Conservation (phyloP, 2,329 filamentous ascomycete genomes). For the Ophiostoma pallidulum region DNA sequence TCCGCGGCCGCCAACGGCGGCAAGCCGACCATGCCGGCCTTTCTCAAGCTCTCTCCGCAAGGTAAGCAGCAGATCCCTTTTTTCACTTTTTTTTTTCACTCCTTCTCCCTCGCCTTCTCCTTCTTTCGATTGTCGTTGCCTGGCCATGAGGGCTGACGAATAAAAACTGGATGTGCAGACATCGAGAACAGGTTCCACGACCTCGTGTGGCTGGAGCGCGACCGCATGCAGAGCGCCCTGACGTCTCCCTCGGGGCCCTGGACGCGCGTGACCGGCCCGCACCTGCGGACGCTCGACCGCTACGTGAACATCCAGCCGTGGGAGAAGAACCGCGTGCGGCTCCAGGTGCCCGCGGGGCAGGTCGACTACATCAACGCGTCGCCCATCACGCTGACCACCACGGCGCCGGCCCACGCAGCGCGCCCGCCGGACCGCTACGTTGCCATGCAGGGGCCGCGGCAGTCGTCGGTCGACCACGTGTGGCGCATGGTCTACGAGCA, state of each 20-base stretch:
- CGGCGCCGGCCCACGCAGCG: conserved; percentile 20
- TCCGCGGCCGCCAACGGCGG: neutral
- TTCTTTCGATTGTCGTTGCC: too few relatives aligned
- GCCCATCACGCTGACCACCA: conserved; percentile 47
- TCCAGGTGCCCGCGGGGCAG: conserved; percentile 64
- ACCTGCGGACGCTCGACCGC: conserved; percentile 60
- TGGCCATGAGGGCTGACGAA: too few relatives aligned
- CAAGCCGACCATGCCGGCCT: conserved; percentile 23
- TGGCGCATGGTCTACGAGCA: conserved; percentile 96
- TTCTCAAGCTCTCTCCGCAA: conserved; percentile 22
- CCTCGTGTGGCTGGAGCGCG: conserved; percentile 43
- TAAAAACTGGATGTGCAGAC: conserved; percentile 27
- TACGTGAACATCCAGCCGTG: conserved; percentile 88
- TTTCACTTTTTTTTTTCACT: too few relatives aligned
- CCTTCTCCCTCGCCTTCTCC: too few relatives aligned
- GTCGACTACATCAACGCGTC: conserved; percentile 80
- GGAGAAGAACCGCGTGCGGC: conserved; percentile 72
- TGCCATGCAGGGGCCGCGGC: conserved; percentile 85
- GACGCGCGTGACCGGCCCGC: conserved; percentile 45
- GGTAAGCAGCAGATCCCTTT: too few relatives aligned
- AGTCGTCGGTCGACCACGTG: conserved; percentile 65
- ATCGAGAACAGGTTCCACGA: conserved; percentile 44
- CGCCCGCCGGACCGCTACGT: conserved; percentile 57
- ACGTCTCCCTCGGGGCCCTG: conserved; percentile 30
- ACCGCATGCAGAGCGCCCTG: conserved; percentile 33